phyloP scores from a whole-genome alignment of 2,329 filamentous ascomycete species.

The Cercospora nicotianae region DNA sequence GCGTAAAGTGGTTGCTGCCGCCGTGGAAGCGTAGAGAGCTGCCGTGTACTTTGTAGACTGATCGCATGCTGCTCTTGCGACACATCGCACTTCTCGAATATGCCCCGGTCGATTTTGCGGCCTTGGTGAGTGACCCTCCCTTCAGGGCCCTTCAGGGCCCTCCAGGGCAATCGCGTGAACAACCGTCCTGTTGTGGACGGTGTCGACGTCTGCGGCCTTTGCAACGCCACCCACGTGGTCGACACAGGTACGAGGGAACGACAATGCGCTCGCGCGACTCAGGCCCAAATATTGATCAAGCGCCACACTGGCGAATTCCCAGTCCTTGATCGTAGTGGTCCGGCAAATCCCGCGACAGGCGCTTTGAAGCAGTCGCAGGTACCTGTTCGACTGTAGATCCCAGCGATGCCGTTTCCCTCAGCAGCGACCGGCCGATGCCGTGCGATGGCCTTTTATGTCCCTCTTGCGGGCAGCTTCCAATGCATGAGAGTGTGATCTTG shows the following conservation, averaged over 20 bases:
- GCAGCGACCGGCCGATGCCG: not conserved
- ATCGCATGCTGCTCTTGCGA: not conserved
- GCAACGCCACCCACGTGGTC: too few relatives aligned
- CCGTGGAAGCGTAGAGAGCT: not conserved
- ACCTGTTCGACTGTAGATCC: not conserved
- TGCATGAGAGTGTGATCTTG: not conserved
- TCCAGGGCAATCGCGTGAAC: not conserved
- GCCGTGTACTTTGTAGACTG: not conserved
- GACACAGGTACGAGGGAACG: too few relatives aligned
- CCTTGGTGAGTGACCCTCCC: not conserved
- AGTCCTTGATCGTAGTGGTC: not conserved
- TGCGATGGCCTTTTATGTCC: not conserved
- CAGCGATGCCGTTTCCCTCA: not conserved
- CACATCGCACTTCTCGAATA: not conserved
- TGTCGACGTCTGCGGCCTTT: too few relatives aligned
- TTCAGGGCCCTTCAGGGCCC: too few relatives aligned
- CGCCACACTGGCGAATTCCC: not conserved
- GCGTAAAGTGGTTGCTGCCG: conserved; percentile 7
- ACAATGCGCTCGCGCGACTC: too few relatives aligned
- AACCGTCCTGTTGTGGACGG: not conserved
- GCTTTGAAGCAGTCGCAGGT: not conserved
- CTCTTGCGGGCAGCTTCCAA: not conserved
- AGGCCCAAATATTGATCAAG: not conserved
- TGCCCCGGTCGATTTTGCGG: not conserved
- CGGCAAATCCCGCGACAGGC: not conserved